Base-by-base conservation (phyloP, 1,139 yeast species). In the Kodamaea suecica region DNA sequence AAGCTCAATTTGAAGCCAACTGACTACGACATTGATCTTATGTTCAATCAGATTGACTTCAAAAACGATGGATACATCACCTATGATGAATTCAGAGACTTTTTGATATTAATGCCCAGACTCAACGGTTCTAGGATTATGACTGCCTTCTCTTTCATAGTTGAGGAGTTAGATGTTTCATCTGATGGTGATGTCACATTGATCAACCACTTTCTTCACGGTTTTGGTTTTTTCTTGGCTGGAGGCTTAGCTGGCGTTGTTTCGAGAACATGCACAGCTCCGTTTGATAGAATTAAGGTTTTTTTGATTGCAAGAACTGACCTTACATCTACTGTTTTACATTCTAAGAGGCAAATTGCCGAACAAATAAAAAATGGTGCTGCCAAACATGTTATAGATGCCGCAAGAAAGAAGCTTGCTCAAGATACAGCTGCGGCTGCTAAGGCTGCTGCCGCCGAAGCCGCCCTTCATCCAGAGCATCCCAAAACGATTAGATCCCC, bases 241-340 rank as follows among this genome's bases (percentile, higher is more conserved):
- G 98, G 98, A 23, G 98, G 98, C 0, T 61, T 90, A 21, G 85
- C 97, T 0, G 98, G 98, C 2, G 98, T 92, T 4, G 84, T 92
- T 4, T 87, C 97, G n/a, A 78, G 98, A 61, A 88, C 97, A 0
- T 84, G 95, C 50, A 92, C 98, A 0, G 98, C 98, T 0, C 98
- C 98, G 9, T 86, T 92, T 50, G 98, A 92, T 58, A 74, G 98
- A 57, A 76, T 92, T 17, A 92, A 92, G 55, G 97, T 92, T 13
- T 92, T 86, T 50, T 66, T 92, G 38, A 92, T 92, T 53, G 97
- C 98, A 2, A 76, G 95, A 56, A 82, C 96, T 0, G 95, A 88
- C 48, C 63, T 84, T 34, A 69, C 84, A 0, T 80, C 88, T 2
- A 82, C 86, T 0, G 65, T 82, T 4, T 59, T 83, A 33, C 80